Evolutionary conservation across 208 protist species (phyloP).

Genomic region (Trypanosoma melophagium): DNA sequence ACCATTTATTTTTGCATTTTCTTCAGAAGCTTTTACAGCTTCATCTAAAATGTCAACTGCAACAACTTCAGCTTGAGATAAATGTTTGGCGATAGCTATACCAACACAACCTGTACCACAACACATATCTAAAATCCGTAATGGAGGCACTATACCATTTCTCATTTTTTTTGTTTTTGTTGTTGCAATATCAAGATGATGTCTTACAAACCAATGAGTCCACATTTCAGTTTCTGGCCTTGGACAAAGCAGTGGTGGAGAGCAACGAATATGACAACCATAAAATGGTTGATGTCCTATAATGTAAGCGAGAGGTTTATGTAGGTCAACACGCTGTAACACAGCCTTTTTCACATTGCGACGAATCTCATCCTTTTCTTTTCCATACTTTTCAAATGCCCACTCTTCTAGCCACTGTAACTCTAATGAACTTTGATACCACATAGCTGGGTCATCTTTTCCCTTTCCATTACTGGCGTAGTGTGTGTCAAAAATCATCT

Average conservation of each 20-base stretch:
- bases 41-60: conserved; percentile 64
- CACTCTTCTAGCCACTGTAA: conserved; percentile 79
- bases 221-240: conserved; percentile 88
- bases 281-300: conserved; percentile 86
- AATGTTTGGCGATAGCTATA: conserved; percentile 76
- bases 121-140: conserved; percentile 82
- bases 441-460: conserved; percentile 45
- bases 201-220: conserved; percentile 76
- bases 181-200: conserved; percentile 32
- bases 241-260: conserved; percentile 75
- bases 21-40: conserved; percentile 42
- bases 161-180: not conserved
- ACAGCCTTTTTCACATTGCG: conserved; percentile 66
- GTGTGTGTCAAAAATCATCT: conserved; percentile 63
- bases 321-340: conserved; percentile 71
- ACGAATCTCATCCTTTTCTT: conserved; percentile 36
- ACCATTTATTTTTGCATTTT: conserved; percentile 67
- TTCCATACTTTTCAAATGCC: conserved; percentile 26
- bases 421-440: conserved; percentile 77
- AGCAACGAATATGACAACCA: conserved; percentile 70
- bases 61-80: conserved; percentile 45
- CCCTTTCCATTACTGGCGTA: conserved; percentile 43
- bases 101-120: conserved; percentile 88
- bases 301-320: conserved; percentile 88
- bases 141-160: not conserved